A percentile compares a stretch with the other conserved stretches of the same genome.
phyloP scores from a whole-genome alignment of 345 rosid species.

The Acer saccharum region DNA sequence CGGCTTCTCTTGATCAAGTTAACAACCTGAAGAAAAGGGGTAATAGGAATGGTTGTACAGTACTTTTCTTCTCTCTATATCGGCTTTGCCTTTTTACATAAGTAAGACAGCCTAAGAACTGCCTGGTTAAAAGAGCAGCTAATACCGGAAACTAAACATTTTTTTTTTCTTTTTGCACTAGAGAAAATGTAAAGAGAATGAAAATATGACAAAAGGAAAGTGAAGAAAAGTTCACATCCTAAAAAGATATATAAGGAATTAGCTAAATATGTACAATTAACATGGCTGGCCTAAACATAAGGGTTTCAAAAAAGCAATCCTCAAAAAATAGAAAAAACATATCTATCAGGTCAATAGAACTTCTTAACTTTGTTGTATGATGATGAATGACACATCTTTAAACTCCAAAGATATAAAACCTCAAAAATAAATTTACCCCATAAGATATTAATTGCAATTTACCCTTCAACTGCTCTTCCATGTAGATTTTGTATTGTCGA shows the following conservation, averaged over 20 bases:
- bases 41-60: not conserved
- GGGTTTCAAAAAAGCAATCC: no score
- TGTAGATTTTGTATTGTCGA: not conserved
- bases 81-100: not conserved
- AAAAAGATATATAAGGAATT: no score
- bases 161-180: not conserved
- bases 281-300: no score
- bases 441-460: not conserved
- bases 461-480: not conserved
- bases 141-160: not conserved
- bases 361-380: not conserved
- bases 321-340: no score
- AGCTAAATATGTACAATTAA: no score
- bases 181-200: no score
- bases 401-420: not conserved
- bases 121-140: not conserved
- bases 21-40: not conserved
- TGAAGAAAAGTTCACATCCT: no score
- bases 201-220: no score
- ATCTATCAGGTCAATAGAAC: not conserved
- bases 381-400: not conserved
- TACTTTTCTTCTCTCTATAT: not conserved
- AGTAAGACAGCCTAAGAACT: not conserved
- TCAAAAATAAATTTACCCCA: not conserved
- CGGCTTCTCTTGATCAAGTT: not conserved